Evolutionary conservation across 495 filamentous ascomycete species (phyloP), one percentile per base, ranked within the genome.

Genomic region (Annulohypoxylon maeteangense): DNA sequence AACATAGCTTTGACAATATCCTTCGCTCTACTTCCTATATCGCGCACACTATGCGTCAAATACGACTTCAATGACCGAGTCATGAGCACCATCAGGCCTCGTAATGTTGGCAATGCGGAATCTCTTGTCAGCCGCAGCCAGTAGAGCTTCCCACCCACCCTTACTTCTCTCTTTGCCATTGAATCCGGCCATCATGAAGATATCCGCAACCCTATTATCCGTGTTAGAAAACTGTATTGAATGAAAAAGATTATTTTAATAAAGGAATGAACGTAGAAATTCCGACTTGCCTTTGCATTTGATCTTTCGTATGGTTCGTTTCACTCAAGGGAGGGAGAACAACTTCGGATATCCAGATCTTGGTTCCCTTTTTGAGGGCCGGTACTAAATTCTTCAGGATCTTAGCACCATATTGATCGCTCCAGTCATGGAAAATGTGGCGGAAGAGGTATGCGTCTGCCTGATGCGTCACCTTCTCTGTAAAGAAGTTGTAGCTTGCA

Each of bases 341-440:
- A 20, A 83, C 76, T 55, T 88, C 85, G 63, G 81, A 83, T 31
- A 85, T 78, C 63, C 86, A 70, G 3, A 87, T 72, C 54, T 71
- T 79, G 6, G 80, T 74, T 1, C 85, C 85, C n/a, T 75, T 74
- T 47, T 82, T 84, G 23, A 90, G 70, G 0, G 82, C 84, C 14
- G 85, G 84, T 22, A 85, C 82, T 31, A 89, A 71, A 7, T 80
- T 78, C 51, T 75, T 76, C 31, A 90, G 77, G 47, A 88, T 85
- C 62, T 82, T 80, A 5, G 82, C 58, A 4, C 77, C 79, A 69
- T 87, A 87, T 67, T 85, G 83, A 61, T 88, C 85, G 25, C 84
- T 79, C 76, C 86, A 85, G 67, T 87, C 82, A 62, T 88, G 87
- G 72, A 89, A 75, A 56, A 86, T 83, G 72, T 81, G 82, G n/a